Base-by-base conservation (phyloP, 257 asterid species). In the Mentha longifolia region DNA sequence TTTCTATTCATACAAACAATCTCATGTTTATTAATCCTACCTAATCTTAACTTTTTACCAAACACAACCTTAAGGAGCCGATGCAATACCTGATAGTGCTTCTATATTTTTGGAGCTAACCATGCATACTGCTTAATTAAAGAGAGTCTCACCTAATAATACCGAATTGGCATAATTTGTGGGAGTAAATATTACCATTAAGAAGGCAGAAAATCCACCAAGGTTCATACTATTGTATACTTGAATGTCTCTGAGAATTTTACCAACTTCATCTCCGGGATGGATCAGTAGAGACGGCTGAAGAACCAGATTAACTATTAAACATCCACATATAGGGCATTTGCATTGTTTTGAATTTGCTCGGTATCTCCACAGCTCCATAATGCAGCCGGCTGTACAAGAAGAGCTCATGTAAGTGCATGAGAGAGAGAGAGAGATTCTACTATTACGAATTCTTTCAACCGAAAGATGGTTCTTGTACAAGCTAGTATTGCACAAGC, bases 251-350 rank as follows among this genome's bases (percentile, higher is more conserved):
- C 63, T 45, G 60, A 65, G 73, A 17, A 65, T 46, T 74, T 74
- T 43, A 17, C 30, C 51, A 43, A 65, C 60, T 55, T 56, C 73
- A 45, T 74, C 68, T 30, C 67, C 72, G 7, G 39, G 28, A 66
- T 65, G 73, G 56, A 17, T 55, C 45, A 65, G 3, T 4, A 57
- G 0, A 9, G 73, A 65, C 4, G 73, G 33, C n/a, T 43, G 51
- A 16, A 65, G 67, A 65, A 55, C 61, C 41, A 74, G 61, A 41
- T 65, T 65, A 13, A 9, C 37, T 54, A 74, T 74, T 10, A 74
- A 56, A 65, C 67, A 56, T 54, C 68, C 58, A 20, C 78, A 74
- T 30, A 65, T 65, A 31, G 78, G 78, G 61, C 78, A 74, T 54
- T 74, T 74, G 67, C 78, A 74, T 37, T 62, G 67, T 9, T 74